Percentiles rank a stretch among this genome's conserved stretches.
Evolutionary conservation across 75 land plant genomes (phyloP).

Genomic region (Picea sitchensis): DNA sequence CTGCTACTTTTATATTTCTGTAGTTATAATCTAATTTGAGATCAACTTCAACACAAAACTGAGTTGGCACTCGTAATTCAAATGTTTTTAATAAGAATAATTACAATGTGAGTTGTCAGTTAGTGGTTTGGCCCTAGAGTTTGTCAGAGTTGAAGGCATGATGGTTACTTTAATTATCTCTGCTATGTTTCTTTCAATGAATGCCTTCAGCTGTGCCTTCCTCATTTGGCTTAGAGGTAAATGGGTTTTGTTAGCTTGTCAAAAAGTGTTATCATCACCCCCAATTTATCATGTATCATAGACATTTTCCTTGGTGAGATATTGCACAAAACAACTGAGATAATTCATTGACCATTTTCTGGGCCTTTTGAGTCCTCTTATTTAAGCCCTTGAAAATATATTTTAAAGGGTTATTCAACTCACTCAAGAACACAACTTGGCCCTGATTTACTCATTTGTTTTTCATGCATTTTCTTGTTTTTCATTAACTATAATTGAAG

Average conservation of each 20-base stretch:
- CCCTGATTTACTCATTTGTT: no score
- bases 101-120: not conserved
- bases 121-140: not conserved
- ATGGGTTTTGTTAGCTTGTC: not conserved
- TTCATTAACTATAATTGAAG: no score
- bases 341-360: not conserved
- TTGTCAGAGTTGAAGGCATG: not conserved
- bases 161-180: not conserved
- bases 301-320: not conserved
- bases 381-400: no score
- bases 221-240: not conserved
- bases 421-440: no score
- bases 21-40: no score
- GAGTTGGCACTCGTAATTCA: not conserved
- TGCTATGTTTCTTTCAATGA: not conserved
- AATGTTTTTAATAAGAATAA: not conserved
- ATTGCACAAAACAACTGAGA: not conserved
- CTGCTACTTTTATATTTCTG: no score
- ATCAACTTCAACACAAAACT: no score
- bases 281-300: not conserved
- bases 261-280: not conserved
- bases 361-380: not conserved
- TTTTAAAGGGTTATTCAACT: no score
- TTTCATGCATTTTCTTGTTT: no score
- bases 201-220: not conserved